phyloP scores from a whole-genome alignment of 495 filamentous ascomycete species.

The Tuber calosporum region DNA sequence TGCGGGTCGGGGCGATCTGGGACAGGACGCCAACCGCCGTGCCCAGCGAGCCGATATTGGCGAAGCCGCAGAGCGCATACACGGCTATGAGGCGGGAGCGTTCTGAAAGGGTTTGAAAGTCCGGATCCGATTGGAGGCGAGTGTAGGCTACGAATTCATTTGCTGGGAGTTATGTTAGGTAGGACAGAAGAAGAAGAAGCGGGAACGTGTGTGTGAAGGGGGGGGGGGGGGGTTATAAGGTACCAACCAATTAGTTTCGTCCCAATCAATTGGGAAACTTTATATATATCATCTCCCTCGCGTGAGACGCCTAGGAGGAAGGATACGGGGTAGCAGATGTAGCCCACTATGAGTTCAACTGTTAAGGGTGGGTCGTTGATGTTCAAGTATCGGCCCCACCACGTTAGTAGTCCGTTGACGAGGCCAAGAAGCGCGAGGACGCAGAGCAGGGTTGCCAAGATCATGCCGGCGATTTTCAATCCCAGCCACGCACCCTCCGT shows the following conservation, averaged over 20 bases:
- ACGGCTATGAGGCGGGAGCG: constrained; percentile 69
- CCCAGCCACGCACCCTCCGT: constrained; percentile 82
- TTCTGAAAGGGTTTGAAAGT: constrained; percentile 51
- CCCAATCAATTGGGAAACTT: constrained; percentile 72
- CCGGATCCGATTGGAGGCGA: constrained; percentile 23
- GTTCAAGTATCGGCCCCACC: constrained; percentile 82
- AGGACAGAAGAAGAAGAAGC: background rate
- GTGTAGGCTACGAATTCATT: constrained; percentile 50
- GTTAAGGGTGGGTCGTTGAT: constrained; percentile 62
- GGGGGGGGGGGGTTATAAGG: constrained; percentile 10
- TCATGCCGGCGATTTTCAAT: constrained; percentile 82
- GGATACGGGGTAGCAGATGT: constrained; percentile 74
- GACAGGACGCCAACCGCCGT: constrained; percentile 57
- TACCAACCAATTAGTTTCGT: constrained; percentile 67
- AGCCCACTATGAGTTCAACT: constrained; percentile 69
- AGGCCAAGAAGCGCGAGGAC: constrained; percentile 76
- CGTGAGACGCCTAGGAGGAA: constrained; percentile 81
- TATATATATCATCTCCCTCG: constrained; percentile 56
- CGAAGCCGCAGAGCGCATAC: constrained; percentile 56
- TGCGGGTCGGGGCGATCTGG: constrained; percentile 66
- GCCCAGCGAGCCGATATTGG: constrained; percentile 32
- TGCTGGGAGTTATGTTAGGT: constrained; percentile 11
- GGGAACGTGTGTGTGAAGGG: too few relatives aligned
- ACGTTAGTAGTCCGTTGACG: constrained; percentile 68
- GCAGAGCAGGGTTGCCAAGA: constrained; percentile 67